Evolutionary conservation across 495 filamentous ascomycete genomes (phyloP).

Genomic region (Penicillium egyptiacum): DNA sequence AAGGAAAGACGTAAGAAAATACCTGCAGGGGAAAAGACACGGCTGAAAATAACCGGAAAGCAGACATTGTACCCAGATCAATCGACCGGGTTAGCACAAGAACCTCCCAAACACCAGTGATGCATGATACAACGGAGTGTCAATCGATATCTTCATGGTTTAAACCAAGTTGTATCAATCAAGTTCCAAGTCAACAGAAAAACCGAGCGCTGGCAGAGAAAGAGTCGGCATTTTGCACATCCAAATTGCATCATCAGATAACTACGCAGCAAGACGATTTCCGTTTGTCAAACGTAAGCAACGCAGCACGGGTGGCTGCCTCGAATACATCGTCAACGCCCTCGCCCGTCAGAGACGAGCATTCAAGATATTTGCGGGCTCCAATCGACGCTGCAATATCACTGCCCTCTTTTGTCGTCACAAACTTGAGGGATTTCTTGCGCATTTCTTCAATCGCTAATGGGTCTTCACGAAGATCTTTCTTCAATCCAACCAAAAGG

Average conservation of each 20-base stretch:
- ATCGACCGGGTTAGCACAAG: constrained; percentile 23
- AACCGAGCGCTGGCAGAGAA: constrained; percentile 32
- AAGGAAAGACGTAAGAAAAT: constrained; percentile 24
- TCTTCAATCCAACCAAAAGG: constrained; percentile 96
- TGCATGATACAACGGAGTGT: constrained; percentile 42
- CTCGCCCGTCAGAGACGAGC: constrained; percentile 94
- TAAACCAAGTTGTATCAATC: constrained; percentile 19
- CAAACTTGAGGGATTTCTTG: constrained; percentile 86
- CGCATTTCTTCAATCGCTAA: constrained; percentile 96
- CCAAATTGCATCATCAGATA: constrained; percentile 59
- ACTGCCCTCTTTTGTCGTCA: constrained; percentile 75
- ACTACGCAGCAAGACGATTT: constrained; percentile 86
- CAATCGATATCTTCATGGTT: constrained; percentile 13
- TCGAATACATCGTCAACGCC: constrained; percentile 99
- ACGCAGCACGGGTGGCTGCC: constrained; percentile 90
- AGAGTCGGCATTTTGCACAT: constrained; percentile 24
- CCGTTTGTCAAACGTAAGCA: constrained; percentile 87
- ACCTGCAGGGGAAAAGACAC: constrained; percentile 23
- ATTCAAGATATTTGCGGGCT: constrained; percentile 95
- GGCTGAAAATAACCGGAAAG: constrained; percentile 18
- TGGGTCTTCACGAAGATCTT: constrained; percentile 94
- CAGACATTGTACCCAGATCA: constrained; percentile 21
- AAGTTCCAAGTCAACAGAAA: constrained; percentile 26
- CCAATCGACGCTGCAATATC: constrained; percentile 81
- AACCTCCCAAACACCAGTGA: constrained; percentile 47